phyloP scores from a whole-genome alignment of 495 filamentous ascomycete genomes.

The Penicillium cinerascens region DNA sequence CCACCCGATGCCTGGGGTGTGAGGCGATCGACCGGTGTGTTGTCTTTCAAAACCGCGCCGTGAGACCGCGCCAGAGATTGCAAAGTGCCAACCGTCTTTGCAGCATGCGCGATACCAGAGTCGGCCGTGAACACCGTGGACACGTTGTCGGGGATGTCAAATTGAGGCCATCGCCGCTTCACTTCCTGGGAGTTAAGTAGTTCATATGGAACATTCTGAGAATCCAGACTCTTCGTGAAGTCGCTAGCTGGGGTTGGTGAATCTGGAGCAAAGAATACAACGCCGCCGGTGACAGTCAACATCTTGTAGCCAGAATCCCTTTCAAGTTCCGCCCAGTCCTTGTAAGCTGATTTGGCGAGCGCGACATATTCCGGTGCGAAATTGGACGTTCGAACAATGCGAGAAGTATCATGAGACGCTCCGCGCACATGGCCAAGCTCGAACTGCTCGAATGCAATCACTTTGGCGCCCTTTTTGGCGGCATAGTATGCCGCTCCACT shows the following conservation, averaged over 20 bases:
- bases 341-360: slow-evolving; percentile 18
- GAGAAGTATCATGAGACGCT: slow-evolving; percentile 19
- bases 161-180: slow-evolving; percentile 28
- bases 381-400: slow-evolving; percentile 21
- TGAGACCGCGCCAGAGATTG: slow-evolving; percentile 19
- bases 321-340: slow-evolving; percentile 20
- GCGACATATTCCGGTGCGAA: slow-evolving; percentile 12
- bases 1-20: slow-evolving; percentile 12
- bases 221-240: slow-evolving; percentile 19
- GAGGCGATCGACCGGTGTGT: slow-evolving; percentile 21
- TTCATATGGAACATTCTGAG: slow-evolving; percentile 22
- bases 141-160: slow-evolving; percentile 24
- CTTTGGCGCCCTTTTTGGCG: slow-evolving; percentile 19
- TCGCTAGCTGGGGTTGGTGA: slow-evolving; percentile 6
- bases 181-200: slow-evolving; percentile 22
- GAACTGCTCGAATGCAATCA: slow-evolving; percentile 19
- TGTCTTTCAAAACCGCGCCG: slow-evolving; percentile 24
- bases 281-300: slow-evolving; percentile 17
- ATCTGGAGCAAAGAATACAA: slow-evolving; percentile 23
- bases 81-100: slow-evolving; percentile 20
- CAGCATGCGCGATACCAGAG: slow-evolving; percentile 26
- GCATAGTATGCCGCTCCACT: slow-evolving; percentile 21
- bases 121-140: slow-evolving; percentile 26
- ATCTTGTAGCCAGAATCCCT: slow-evolving; percentile 9
- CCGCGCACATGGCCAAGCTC: slow-evolving; percentile 19